A percentile compares a stretch with the other conserved stretches of the same genome.
phyloP scores from a whole-genome alignment of 306 rosid species.

The Abrus precatorius region DNA sequence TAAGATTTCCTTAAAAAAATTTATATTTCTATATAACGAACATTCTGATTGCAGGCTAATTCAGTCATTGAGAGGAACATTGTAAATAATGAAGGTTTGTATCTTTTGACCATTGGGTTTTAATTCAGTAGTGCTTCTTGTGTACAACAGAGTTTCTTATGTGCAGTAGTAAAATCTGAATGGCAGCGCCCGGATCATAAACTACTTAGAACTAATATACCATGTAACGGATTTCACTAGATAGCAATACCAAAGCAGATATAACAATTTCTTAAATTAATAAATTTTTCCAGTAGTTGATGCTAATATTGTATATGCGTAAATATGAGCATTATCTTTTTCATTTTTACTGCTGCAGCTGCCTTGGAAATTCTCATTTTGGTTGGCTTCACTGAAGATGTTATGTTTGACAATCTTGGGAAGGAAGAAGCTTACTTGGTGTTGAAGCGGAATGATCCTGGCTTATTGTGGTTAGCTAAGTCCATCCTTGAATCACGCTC shows the following conservation, averaged over 20 bases:
- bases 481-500: constrained; percentile 77
- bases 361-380: constrained; percentile 76
- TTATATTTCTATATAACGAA: constrained; percentile 20
- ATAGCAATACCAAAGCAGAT: constrained; percentile 19
- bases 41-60: constrained; percentile 75
- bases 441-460: constrained; percentile 92
- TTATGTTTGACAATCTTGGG: constrained; percentile 69
- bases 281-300: constrained; percentile 6
- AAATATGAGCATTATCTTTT: constrained; percentile 25
- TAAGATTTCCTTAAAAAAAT: background rate
- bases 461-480: constrained; percentile 95
- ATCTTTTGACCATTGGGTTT: constrained; percentile 30
- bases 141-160: constrained; percentile 28
- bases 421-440: constrained; percentile 76
- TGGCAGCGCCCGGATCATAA: background rate
- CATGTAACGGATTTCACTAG: constrained; percentile 15
- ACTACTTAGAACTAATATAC: constrained; percentile 5
- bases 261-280: constrained; percentile 9
- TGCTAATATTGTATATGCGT: constrained; percentile 19
- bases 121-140: constrained; percentile 24
- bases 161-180: background rate
- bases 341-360: constrained; percentile 60
- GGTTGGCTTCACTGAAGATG: constrained; percentile 84
- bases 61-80: constrained; percentile 76
- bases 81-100: constrained; percentile 74